Evolutionary conservation across 1,139 yeast species (phyloP).

Genomic region (Zygotorulaspora mrakii): DNA sequence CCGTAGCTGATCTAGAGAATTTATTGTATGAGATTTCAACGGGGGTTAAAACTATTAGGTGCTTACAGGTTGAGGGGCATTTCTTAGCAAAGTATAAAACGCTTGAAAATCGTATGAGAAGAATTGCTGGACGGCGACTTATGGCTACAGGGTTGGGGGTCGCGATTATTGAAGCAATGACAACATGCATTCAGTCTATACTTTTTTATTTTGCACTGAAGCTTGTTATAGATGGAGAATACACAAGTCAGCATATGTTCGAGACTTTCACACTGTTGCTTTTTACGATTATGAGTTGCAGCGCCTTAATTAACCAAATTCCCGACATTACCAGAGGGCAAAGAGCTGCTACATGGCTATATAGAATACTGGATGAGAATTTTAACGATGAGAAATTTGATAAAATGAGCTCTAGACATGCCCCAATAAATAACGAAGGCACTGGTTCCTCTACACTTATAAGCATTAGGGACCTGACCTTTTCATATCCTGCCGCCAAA

Average conservation of each 20-base stretch:
- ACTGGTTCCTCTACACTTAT: conserved; percentile 33
- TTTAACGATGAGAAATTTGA: conserved; percentile 8
- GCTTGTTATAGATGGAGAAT: conserved; percentile 55
- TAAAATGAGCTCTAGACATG: conserved; percentile 17
- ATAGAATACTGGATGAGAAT: conserved; percentile 41
- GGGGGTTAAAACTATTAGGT: conserved; percentile 61
- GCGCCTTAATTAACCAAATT: conserved; percentile 54
- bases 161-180: conserved; percentile 52
- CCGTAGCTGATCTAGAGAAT: conserved; percentile 52
- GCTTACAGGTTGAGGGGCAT: conserved; percentile 48
- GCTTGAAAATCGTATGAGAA: conserved; percentile 35
- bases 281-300: conserved; percentile 67
- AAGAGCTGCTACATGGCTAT: conserved; percentile 59
- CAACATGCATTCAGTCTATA: conserved; percentile 62
- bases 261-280: conserved; percentile 68
- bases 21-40: conserved; percentile 54
- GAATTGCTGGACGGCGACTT: conserved; percentile 48
- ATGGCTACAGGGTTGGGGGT: conserved; percentile 55
- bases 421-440: conserved; percentile 25
- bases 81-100: conserved; percentile 43
- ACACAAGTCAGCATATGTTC: conserved; percentile 54
- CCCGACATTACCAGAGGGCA: conserved; percentile 80
- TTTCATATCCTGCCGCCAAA: conserved; percentile 45
- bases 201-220: conserved; percentile 73
- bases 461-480: conserved; percentile 44